A percentile compares a stretch with the other conserved stretches of the same genome.
Evolutionary conservation across 2,329 filamentous ascomycete species (phyloP).

Genomic region (Zymoseptoria crescenta): DNA sequence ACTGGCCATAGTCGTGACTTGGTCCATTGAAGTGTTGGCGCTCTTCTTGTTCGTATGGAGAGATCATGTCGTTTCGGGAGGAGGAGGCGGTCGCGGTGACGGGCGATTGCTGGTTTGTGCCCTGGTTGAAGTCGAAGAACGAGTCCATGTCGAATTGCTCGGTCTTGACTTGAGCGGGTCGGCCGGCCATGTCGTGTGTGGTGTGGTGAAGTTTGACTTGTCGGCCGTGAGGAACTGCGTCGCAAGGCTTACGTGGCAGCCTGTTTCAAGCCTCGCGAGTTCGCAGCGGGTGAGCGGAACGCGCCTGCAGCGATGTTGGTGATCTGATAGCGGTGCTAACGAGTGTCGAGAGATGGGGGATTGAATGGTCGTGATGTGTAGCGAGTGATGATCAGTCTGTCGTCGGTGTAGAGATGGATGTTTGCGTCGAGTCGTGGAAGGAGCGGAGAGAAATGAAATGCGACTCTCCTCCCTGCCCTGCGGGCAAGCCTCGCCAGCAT

Average conservation of each 20-base stretch:
- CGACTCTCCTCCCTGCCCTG: background rate
- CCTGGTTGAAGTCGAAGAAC: constrained; percentile 34
- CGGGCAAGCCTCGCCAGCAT: background rate
- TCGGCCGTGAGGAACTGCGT: background rate
- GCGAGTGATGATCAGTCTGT: background rate
- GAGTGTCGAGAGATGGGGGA: background rate
- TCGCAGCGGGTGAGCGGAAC: background rate
- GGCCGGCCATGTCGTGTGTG: constrained; percentile 15
- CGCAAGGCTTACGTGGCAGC: constrained; percentile 6
- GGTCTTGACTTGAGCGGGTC: constrained; percentile 26
- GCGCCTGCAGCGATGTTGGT: background rate
- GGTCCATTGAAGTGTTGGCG: constrained; percentile 44
- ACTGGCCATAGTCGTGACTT: constrained; percentile 90
- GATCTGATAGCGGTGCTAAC: background rate
- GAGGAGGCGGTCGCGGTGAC: constrained; percentile 20
- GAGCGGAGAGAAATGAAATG: background rate
- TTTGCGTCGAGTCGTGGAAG: background rate
- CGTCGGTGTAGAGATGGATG: background rate
- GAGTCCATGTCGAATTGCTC: constrained; percentile 34
- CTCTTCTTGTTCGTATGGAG: constrained; percentile 31
- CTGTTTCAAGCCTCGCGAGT: background rate
- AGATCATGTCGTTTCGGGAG: constrained; percentile 22
- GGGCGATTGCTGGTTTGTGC: constrained; percentile 25
- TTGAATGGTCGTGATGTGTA: background rate
- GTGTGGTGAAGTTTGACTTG: background rate